A percentile compares a stretch with the other conserved stretches of the same genome.
These are phyloP conservation scores for Polygonum maritimum DNA, from an alignment of 148 eudicot species.

Conservation along the genomic window DNA sequence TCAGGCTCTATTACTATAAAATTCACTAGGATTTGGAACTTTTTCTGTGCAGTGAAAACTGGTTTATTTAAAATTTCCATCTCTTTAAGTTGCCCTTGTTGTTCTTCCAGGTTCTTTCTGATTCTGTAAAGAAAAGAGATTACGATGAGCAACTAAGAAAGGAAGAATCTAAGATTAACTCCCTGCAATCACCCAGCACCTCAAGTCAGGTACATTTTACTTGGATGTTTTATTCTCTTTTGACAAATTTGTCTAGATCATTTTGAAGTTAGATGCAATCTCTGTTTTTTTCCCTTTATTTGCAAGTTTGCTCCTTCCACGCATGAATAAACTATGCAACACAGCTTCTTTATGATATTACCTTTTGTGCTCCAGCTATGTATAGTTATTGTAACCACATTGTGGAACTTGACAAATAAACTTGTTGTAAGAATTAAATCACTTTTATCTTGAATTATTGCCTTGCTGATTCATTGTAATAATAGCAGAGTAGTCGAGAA, in stretches of 20 bases:
- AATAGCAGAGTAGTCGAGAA: constrained; percentile 47
- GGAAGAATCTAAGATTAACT: constrained; percentile 60
- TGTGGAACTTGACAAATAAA: neutral
- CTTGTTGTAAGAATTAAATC: neutral
- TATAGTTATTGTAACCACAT: neutral
- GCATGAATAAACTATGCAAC: neutral
- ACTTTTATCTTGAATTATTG: neutral
- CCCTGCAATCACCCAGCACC: constrained; percentile 65
- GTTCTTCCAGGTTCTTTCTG: constrained; percentile 72
- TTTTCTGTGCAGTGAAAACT: neutral
- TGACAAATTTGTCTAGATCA: neutral
- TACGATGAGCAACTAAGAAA: constrained; percentile 90
- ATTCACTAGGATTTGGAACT: neutral
- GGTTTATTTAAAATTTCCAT: neutral
- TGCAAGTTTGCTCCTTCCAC: neutral
- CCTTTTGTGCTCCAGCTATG: neutral
- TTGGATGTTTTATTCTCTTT: neutral
- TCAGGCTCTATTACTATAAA: neutral
- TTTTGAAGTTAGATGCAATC: neutral
- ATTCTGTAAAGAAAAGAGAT: constrained; percentile 81
- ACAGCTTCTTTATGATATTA: neutral
- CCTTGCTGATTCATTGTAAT: neutral
- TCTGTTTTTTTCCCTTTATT: neutral
- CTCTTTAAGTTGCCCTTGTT: constrained; percentile 8
- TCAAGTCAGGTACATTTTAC: constrained; percentile 55